A percentile compares a stretch with the other conserved stretches of the same genome.
phyloP scores from a whole-genome alignment of 78 protist genomes.

The Monosiga brevicollis region DNA sequence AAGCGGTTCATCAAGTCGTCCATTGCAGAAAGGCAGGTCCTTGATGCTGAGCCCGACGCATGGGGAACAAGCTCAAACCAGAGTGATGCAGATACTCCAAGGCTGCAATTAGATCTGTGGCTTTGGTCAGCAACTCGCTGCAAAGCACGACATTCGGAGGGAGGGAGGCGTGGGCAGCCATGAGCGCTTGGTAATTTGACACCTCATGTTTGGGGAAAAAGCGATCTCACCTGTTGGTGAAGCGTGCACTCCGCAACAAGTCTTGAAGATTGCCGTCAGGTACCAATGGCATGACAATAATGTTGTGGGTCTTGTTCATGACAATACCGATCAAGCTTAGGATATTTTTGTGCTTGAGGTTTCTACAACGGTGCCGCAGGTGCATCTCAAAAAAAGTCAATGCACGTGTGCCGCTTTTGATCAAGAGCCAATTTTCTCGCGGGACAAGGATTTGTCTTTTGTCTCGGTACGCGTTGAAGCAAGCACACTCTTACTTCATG shows the following conservation, averaged over 20 bases:
- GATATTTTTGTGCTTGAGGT: background rate
- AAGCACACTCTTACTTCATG: background rate
- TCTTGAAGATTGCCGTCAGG: background rate
- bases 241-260: background rate
- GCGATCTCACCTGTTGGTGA: too few species aligned
- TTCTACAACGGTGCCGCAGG: background rate
- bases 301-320: background rate
- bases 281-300: background rate
- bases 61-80: too few species aligned
- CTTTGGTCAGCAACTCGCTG: background rate
- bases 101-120: background rate
- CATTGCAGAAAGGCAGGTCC: too few species aligned
- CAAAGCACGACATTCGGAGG: too few species aligned
- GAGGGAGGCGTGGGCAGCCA: too few species aligned
- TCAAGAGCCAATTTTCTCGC: too few species aligned
- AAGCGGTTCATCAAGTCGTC: too few species aligned
- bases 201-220: too few species aligned
- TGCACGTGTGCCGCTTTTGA: too few species aligned
- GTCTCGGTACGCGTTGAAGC: background rate
- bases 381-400: background rate
- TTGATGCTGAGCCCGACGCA: too few species aligned
- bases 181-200: too few species aligned
- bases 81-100: background rate
- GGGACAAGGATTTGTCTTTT: too few species aligned
- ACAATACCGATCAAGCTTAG: background rate